Percentiles rank a stretch among this genome's conserved stretches.
These are phyloP conservation scores for Eimeria brunetti DNA, from an alignment of 169 alveolate species.

Conservation along the genomic window DNA sequence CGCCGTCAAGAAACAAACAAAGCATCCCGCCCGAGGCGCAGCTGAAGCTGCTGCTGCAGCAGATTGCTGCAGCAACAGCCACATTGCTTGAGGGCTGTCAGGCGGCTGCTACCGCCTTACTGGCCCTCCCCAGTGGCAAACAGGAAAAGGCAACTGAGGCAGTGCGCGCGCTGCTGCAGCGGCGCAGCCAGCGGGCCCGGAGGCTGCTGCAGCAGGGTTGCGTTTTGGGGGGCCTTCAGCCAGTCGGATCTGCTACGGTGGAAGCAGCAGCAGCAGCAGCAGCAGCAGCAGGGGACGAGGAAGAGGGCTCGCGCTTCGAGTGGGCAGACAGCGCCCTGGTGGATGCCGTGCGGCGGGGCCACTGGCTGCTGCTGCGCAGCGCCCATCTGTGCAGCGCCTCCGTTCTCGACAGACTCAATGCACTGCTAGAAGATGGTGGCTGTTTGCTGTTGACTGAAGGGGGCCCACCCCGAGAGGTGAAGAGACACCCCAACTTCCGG, in stretches of 20 bases:
- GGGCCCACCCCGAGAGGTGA: conserved; percentile 85
- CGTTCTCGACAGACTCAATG: conserved; percentile 98
- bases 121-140: background rate
- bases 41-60: conserved; percentile 13
- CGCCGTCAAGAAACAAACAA: background rate
- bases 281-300: background rate
- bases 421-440: conserved; percentile 93
- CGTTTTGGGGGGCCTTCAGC: conserved; percentile 19
- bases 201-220: conserved; percentile 59
- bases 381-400: conserved; percentile 98
- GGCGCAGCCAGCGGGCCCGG: conserved; percentile 14
- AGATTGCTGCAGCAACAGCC: conserved; percentile 31
- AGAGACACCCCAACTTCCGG: conserved; percentile 94
- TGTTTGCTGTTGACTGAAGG: conserved; percentile 73
- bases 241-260: background rate
- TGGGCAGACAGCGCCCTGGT: conserved; percentile 99
- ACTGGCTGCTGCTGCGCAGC: conserved; percentile 96
- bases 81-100: conserved; percentile 52
- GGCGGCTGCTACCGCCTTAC: background rate
- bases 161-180: conserved; percentile 1
- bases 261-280: conserved; percentile 21
- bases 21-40: background rate
- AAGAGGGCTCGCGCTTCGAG: conserved; percentile 88
- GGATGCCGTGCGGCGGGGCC: conserved; percentile 96
- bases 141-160: background rate